A percentile compares a stretch with the other conserved stretches of the same genome.
Conservation (phyloP, 768 basidiomycete species). For the Fomitopsis serialis region DNA sequence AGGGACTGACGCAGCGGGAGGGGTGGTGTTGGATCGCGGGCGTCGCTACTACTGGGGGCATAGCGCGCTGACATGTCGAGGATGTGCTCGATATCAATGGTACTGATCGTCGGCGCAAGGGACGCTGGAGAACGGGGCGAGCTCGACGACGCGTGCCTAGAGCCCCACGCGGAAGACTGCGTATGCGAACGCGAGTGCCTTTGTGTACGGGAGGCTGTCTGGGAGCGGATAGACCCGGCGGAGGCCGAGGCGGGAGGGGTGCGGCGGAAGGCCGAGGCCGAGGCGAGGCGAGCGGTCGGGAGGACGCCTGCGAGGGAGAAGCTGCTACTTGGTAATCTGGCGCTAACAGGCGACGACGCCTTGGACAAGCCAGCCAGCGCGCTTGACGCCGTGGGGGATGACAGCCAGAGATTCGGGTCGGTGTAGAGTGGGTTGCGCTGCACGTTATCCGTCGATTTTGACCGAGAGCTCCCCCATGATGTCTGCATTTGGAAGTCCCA, state of each 20-base stretch:
- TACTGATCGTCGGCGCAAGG: slow-evolving; percentile 24
- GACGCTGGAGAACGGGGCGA: slow-evolving; percentile 9
- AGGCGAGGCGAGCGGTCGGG: neutral
- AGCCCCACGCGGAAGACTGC: slow-evolving; percentile 7
- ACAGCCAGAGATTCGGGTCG: slow-evolving; percentile 3
- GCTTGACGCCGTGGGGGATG: slow-evolving; percentile 5
- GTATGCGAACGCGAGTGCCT: neutral
- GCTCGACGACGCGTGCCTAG: neutral
- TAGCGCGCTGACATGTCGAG: slow-evolving; percentile 46
- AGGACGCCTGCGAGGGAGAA: neutral
- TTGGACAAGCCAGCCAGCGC: neutral
- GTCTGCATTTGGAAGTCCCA: neutral
- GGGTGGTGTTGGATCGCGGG: slow-evolving; percentile 2
- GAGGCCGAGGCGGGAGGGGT: neutral
- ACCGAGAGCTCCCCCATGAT: neutral
- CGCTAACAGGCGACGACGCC: neutral
- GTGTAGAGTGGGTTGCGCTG: slow-evolving; percentile 11
- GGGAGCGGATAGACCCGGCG: neutral
- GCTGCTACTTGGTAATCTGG: neutral
- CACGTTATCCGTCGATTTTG: neutral
- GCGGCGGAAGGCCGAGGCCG: neutral
- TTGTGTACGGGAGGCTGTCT: neutral
- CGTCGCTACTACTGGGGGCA: slow-evolving; percentile 3
- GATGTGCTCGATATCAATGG: slow-evolving; percentile 48
- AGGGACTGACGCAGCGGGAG: slow-evolving; percentile 2